Evolutionary conservation across 352 stramenopile species (phyloP), one percentile per base, ranked within the genome.

Genomic region (Pythium dissotocum): DNA sequence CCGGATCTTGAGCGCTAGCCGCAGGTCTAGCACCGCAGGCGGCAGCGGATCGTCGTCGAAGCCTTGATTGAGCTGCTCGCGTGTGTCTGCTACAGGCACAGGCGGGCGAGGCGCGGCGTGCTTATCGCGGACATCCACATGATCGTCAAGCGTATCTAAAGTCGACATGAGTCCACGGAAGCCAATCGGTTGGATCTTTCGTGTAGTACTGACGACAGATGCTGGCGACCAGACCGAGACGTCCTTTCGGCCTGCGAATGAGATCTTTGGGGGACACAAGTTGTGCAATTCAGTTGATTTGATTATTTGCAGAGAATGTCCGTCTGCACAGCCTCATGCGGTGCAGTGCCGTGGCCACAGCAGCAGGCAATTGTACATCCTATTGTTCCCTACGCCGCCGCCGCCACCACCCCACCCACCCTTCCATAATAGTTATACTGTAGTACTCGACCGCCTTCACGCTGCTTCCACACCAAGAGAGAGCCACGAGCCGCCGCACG

Each of bases 1-100:
- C 2, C 82, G 78, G 18, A 92, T 76, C 6, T 71, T 59, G 1
- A 71, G 60, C 4, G 72, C 72, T 40, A 90, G 67, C 55, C 76
- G 68, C 40, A 72, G 49, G 59, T 89, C 78, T 21, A 90, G 68
- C 51, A 90, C 74, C 26, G 59, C 3, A 8, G 26, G 2, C 10
- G 33, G 28, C 35, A 36, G 18, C 32, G 48, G 18, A 4, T 16
- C 8, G 1, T 64, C 51, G 24, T 53, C 46, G 51, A 30, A 38
- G 10, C 54, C 71, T 5, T 48, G 28, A 16, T 52, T 44, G 55
- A 35, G 26, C 9, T 46, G 46, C n/a, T 49, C 13, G 5, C 14
- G 8, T 16, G 40, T 16, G 14, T 53, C 46, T 53, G 18, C 13
- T 9, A 24, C 46, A 4, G 46, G 46, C 46, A 12, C n/a, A 32